Evolutionary conservation across 306 rosid genomes (phyloP).

Genomic region (Malus fusca): DNA sequence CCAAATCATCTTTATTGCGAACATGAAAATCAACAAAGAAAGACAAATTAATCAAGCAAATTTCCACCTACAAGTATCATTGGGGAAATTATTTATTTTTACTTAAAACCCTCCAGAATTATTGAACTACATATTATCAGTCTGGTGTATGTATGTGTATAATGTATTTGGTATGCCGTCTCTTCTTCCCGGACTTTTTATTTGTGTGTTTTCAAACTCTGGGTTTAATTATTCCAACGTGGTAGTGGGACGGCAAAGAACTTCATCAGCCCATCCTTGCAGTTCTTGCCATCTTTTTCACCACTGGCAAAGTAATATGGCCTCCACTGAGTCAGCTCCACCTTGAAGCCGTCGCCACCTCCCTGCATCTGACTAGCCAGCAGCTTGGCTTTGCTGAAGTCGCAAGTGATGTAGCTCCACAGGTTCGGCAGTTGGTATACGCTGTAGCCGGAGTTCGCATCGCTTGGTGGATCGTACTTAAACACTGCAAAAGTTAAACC

Average conservation of each 20-base stretch:
- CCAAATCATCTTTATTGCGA: background rate
- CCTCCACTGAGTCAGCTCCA: conserved; percentile 29
- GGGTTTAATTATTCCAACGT: background rate
- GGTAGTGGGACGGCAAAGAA: conserved; percentile 31
- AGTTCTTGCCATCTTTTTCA: conserved; percentile 30
- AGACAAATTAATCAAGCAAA: background rate
- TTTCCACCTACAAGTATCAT: background rate
- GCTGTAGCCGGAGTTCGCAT: conserved; percentile 17
- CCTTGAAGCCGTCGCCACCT: conserved; percentile 29
- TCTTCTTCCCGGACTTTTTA: background rate
- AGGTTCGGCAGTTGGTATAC: conserved; percentile 39
- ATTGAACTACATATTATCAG: background rate
- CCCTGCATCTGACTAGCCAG: conserved; percentile 36
- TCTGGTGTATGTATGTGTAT: background rate
- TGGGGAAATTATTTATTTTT: background rate
- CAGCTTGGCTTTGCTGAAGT: conserved; percentile 37
- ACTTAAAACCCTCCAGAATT: background rate
- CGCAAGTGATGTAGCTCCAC: conserved; percentile 44
- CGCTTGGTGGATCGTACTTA: conserved; percentile 34
- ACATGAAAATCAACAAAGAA: background rate
- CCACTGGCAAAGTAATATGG: conserved; percentile 58
- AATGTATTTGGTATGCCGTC: no score
- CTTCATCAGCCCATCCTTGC: conserved; percentile 49
- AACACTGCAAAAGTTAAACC: conserved; percentile 32
- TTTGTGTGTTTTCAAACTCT: background rate